Evolutionary conservation across 164 flowering plant species (phyloP).

Genomic region (Annona cherimola): DNA sequence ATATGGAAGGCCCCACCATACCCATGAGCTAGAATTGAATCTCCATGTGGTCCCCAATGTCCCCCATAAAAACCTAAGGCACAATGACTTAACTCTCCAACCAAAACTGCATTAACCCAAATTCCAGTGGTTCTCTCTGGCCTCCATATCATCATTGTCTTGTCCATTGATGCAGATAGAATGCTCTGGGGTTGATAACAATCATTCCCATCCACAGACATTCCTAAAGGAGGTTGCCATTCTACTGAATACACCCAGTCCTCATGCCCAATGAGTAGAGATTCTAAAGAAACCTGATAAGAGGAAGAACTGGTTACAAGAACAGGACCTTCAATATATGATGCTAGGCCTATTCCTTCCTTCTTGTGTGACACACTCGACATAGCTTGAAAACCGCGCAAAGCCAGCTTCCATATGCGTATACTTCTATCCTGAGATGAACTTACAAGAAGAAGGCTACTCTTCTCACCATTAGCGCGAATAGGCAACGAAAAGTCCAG

Average conservation of each 20-base stretch:
- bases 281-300: slow-evolving; percentile 85
- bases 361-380: slow-evolving; percentile 24
- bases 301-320: slow-evolving; percentile 53
- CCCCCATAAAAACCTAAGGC: slow-evolving; percentile 98
- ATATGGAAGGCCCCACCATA: slow-evolving; percentile 97
- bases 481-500: slow-evolving; percentile 89
- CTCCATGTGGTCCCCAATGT: slow-evolving; percentile 80
- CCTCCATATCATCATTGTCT: slow-evolving; percentile 99
- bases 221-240: slow-evolving; percentile 77
- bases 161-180: slow-evolving; percentile 97
- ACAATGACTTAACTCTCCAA: slow-evolving; percentile 95
- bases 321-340: slow-evolving; percentile 88
- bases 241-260: slow-evolving; percentile 98
- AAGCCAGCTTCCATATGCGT: slow-evolving; percentile 82
- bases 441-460: slow-evolving; percentile 68
- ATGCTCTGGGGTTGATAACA: slow-evolving; percentile 69
- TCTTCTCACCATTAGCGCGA: slow-evolving; percentile 24
- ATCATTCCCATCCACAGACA: slow-evolving; percentile 27
- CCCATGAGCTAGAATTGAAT: slow-evolving; percentile 86
- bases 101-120: slow-evolving; percentile 95
- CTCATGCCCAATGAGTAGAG: slow-evolving; percentile 92
- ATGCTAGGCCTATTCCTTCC: slow-evolving; percentile 53
- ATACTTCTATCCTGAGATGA: slow-evolving; percentile 96
- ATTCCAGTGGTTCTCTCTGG: slow-evolving; percentile 92
- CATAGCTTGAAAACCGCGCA: slow-evolving; percentile 22